A percentile compares a stretch with the other conserved stretches of the same genome.
These are phyloP conservation scores for Strigomonas culicis DNA, from an alignment of 208 protist species.

Conservation along the genomic window DNA sequence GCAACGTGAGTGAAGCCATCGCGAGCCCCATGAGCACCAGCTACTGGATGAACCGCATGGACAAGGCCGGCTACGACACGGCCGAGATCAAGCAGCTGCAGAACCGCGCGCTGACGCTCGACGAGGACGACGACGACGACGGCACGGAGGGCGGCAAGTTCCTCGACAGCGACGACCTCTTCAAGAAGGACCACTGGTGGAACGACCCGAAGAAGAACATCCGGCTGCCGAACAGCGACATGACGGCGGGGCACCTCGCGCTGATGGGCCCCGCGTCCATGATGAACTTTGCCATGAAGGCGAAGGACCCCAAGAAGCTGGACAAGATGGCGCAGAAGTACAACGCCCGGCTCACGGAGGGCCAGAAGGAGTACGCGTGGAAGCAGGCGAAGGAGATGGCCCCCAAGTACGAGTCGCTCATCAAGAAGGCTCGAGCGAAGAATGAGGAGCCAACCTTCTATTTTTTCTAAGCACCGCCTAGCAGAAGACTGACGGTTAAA, in stretches of 20 bases:
- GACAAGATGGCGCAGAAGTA: conserved; percentile 88
- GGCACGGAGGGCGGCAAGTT: conserved; percentile 49
- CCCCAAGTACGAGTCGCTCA: conserved; percentile 77
- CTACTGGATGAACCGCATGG: conserved; percentile 87
- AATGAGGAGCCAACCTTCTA: conserved; percentile 85
- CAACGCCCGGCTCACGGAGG: conserved; percentile 70
- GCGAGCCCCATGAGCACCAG: conserved; percentile 81
- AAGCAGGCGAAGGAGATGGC: conserved; percentile 88
- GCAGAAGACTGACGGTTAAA: background rate
- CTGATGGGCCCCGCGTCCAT: conserved; percentile 83
- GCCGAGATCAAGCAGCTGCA: conserved; percentile 76
- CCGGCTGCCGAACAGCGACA: conserved; percentile 73
- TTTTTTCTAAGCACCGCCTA: conserved; percentile 48
- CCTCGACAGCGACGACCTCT: conserved; percentile 79
- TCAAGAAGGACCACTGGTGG: conserved; percentile 89
- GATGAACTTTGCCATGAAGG: conserved; percentile 89
- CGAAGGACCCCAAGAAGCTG: conserved; percentile 69
- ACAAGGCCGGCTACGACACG: conserved; percentile 77
- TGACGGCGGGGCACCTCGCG: conserved; percentile 75
- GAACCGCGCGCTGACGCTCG: conserved; percentile 58
- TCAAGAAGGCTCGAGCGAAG: conserved; percentile 69
- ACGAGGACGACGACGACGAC: conserved; percentile 65
- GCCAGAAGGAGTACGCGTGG: conserved; percentile 84
- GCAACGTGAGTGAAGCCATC: conserved; percentile 76
- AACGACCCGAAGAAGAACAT: conserved; percentile 84